phyloP scores from a whole-genome alignment of 148 eudicot genomes.

The Spergularia bocconei region DNA sequence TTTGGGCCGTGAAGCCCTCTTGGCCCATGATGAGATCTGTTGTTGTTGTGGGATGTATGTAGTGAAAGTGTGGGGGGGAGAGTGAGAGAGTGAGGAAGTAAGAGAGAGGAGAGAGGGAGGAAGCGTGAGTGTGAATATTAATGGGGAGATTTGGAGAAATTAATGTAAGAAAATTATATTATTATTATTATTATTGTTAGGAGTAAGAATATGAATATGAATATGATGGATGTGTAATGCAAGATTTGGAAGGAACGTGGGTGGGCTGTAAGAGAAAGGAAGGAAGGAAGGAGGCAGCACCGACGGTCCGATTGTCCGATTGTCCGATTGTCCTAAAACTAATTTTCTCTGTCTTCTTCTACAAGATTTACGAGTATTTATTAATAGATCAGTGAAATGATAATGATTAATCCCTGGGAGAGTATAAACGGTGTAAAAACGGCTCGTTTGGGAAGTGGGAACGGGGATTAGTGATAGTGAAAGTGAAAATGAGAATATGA shows the following conservation, averaged over 20 bases:
- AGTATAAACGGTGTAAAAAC: no score
- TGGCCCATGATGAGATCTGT: constrained; percentile 29
- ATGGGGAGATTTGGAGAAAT: neutral
- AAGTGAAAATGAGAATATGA: no score
- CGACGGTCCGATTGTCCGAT: constrained; percentile 26
- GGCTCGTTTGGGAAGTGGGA: no score
- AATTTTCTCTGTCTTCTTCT: no score
- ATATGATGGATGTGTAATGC: no score
- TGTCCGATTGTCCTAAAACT: neutral
- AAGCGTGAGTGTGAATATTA: neutral
- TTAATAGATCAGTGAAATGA: no score
- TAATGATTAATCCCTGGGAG: no score
- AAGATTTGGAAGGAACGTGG: neutral
- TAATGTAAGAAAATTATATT: neutral
- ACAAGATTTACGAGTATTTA: no score
- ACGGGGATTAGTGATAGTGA: no score
- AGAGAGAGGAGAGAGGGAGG: neutral
- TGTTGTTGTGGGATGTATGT: no score
- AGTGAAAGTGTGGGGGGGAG: neutral
- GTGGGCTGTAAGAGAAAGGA: neutral
- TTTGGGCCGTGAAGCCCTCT: constrained; percentile 40
- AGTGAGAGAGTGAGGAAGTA: neutral
- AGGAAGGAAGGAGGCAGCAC: constrained; percentile 25
- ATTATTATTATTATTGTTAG: no score
- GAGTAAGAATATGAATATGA: no score